phyloP scores from a whole-genome alignment of 441 rosid species.

The Brassica balearica region DNA sequence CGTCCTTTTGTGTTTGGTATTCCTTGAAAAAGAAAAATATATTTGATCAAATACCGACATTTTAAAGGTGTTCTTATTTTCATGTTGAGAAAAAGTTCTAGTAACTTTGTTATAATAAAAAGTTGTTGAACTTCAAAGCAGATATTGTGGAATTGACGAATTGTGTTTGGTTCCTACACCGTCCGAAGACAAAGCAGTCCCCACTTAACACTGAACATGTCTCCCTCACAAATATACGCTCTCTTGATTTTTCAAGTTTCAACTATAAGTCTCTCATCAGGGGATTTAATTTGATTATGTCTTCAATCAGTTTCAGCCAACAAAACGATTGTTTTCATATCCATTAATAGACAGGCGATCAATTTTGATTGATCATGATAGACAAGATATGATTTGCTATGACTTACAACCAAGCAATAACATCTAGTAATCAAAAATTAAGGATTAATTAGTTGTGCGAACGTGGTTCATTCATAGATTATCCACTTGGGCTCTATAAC shows the following conservation, averaged over 20 bases:
- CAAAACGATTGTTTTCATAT: not conserved
- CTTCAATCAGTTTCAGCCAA: not conserved
- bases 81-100: not conserved
- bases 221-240: constrained; percentile 27
- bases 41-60: not conserved
- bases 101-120: not conserved
- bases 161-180: constrained; percentile 35
- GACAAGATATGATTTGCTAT: not conserved
- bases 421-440: not conserved
- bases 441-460: not conserved
- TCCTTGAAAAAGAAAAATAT: not conserved
- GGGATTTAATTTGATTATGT: not conserved
- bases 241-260: constrained; percentile 23
- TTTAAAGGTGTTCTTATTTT: not conserved
- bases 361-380: constrained; percentile 9
- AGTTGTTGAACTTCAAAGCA: constrained; percentile 23
- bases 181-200: constrained; percentile 41
- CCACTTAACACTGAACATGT: constrained; percentile 38
- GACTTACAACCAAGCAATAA: not conserved
- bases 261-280: constrained; percentile 13
- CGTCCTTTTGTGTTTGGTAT: constrained; percentile 7
- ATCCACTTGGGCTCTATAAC: constrained; percentile 7
- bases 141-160: constrained; percentile 18
- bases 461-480: constrained; percentile 16
- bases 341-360: not conserved